These are phyloP conservation scores for Triticum turgidum DNA, from an alignment of 176 grass and related monocot genomes.

Conservation along the genomic window DNA sequence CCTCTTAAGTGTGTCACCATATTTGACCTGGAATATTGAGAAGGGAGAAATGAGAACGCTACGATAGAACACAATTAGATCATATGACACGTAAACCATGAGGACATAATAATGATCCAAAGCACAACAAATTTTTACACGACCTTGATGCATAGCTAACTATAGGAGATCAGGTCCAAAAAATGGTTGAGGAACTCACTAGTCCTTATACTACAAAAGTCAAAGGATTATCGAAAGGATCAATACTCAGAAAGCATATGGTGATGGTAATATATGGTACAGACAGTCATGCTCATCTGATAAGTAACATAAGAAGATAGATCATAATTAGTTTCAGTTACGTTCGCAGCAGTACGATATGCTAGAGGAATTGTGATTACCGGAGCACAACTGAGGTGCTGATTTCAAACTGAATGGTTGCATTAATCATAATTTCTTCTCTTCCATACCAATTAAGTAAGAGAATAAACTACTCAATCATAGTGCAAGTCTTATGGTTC, in stretches of 20 bases:
- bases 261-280: not conserved
- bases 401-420: not conserved
- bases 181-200: not conserved
- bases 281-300: not conserved
- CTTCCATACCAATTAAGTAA: not conserved
- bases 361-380: not conserved
- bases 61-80: not conserved
- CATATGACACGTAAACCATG: not conserved
- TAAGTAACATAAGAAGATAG: not conserved
- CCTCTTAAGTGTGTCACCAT: conserved; percentile 74
- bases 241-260: not conserved
- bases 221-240: not conserved
- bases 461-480: not conserved
- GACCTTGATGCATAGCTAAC: not conserved
- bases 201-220: not conserved
- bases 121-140: not conserved
- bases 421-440: not conserved
- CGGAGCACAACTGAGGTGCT: not conserved
- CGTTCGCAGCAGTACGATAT: not conserved
- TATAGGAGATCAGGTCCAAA: conserved; percentile 1
- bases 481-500: not conserved
- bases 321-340: not conserved
- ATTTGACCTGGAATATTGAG: conserved; percentile 66
- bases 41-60: not conserved
- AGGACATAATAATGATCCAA: not conserved